phyloP scores from a whole-genome alignment of 2,329 filamentous ascomycete species.

The Fusarium goolgardi region DNA sequence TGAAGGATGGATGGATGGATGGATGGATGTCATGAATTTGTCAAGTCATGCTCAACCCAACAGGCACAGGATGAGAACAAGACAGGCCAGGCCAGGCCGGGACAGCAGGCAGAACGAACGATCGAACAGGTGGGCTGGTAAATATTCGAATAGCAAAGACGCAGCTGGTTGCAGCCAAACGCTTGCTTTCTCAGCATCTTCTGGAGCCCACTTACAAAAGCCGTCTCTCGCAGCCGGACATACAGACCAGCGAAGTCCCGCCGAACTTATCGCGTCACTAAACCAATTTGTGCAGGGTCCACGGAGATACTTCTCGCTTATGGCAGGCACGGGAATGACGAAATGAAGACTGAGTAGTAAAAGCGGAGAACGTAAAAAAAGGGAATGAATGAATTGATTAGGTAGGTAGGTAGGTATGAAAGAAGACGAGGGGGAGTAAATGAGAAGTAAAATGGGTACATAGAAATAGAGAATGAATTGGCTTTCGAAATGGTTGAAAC shows the following conservation, averaged over 20 bases:
- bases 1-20: conserved; percentile 1
- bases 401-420: neutral
- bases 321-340: conserved; percentile 29
- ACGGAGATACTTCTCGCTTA: conserved; percentile 42
- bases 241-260: conserved; percentile 21
- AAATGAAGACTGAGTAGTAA: conserved; percentile 29
- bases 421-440: conserved; percentile 17
- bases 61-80: conserved; percentile 24
- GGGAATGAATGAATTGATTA: conserved; percentile 8
- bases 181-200: conserved; percentile 16
- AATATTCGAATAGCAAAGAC: conserved; percentile 22
- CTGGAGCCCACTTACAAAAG: conserved; percentile 27
- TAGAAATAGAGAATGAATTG: neutral
- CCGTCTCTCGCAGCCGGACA: conserved; percentile 15
- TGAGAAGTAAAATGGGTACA: neutral
- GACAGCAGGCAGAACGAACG: neutral
- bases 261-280: conserved; percentile 35
- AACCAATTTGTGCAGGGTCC: conserved; percentile 26
- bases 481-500: conserved; percentile 23
- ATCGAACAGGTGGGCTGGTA: neutral
- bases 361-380: conserved; percentile 19
- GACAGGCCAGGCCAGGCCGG: neutral
- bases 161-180: conserved; percentile 18
- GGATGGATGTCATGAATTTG: conserved; percentile 27
- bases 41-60: conserved; percentile 25